Base-by-base conservation (phyloP, 169 alveolate species). In the Theileria parva region DNA sequence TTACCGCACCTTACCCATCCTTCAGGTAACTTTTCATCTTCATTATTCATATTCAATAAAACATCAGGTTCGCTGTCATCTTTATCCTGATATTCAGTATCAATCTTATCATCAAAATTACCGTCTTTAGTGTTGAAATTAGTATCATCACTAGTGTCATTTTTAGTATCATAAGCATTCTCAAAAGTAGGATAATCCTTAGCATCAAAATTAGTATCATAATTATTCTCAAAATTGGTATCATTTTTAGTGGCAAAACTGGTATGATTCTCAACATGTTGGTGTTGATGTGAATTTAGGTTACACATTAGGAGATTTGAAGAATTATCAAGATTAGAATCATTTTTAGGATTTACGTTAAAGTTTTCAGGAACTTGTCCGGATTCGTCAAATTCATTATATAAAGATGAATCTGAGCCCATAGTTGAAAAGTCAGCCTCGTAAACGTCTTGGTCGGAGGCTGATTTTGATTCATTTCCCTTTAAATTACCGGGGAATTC, bases 1-100 rank as follows among this genome's bases (percentile, higher is more conserved):
- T 61, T 81, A 4, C 88, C 85, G 4, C 71, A 73, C 23, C 85
- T 61, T 19, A 81, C 88, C 88, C 88, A 81, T 44, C 88, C 88
- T 23, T 75, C 88, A 7, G 88, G 88, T 23, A 81, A 79, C 51
- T 64, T 84, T 65, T 65, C 74, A 25, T 44, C 3, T 7, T 65
- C 34, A 9, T 19, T 39, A 21, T 60, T 60, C 3, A 60, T 60
- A 28, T 13, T 13, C 32, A 28, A 11, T 60, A 28, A 28, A 11
- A 32, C 19, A 60, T 60, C 68, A 60, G 2, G 17, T 60, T 60
- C 44, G 8, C 68, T 13, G 8, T 60, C 68, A 60, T 60, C 65
- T 55, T 55, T 25, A 55, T 55, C 65, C 65, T 25, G 28, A 55
- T 55, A 5, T 21, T 55, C 25, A 25, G 65, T 55, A 23, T 5